Conservation (phyloP, 768 basidiomycete genomes). For the Hygrocybe punicea region DNA sequence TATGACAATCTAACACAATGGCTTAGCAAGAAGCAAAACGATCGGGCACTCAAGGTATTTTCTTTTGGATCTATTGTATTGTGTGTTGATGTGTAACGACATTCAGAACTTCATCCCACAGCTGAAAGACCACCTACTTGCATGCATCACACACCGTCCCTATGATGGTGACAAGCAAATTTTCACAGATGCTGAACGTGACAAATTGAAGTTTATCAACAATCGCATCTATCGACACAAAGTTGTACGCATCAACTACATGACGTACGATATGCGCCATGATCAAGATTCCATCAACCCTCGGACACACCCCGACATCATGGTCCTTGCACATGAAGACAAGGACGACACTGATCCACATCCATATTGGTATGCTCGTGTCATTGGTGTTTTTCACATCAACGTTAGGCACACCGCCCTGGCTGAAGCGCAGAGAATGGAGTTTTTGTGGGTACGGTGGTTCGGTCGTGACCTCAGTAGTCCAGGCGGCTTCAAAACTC, state of each 20-base stretch:
- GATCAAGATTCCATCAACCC: constrained; percentile 39
- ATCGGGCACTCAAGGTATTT: constrained; percentile 2
- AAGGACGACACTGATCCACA: constrained; percentile 6
- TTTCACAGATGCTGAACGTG: constrained; percentile 14
- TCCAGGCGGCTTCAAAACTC: neutral
- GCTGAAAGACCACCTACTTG: constrained; percentile 30
- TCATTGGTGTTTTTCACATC: constrained; percentile 21
- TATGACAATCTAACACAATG: constrained; percentile 3
- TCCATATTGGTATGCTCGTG: constrained; percentile 14
- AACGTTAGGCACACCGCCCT: constrained; percentile 7
- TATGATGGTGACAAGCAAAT: constrained; percentile 15
- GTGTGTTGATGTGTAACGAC: constrained; percentile 7
- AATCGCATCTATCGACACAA: constrained; percentile 31
- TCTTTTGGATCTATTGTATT: neutral
- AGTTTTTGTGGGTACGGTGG: constrained; percentile 19
- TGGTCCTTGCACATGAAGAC: constrained; percentile 20
- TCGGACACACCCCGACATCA: constrained; percentile 35
- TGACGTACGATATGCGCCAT: constrained; percentile 38
- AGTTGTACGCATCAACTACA: constrained; percentile 37
- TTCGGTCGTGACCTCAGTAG: constrained; percentile 3
- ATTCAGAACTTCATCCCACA: constrained; percentile 24
- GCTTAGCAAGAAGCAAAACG: neutral
- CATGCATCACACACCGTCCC: constrained; percentile 15
- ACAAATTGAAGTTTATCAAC: constrained; percentile 17
- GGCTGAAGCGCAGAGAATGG: constrained; percentile 3